Evolutionary conservation across 73 alveolate species (phyloP), one percentile per base, ranked within the genome.

Genomic region (Paramecium octaurelia): DNA sequence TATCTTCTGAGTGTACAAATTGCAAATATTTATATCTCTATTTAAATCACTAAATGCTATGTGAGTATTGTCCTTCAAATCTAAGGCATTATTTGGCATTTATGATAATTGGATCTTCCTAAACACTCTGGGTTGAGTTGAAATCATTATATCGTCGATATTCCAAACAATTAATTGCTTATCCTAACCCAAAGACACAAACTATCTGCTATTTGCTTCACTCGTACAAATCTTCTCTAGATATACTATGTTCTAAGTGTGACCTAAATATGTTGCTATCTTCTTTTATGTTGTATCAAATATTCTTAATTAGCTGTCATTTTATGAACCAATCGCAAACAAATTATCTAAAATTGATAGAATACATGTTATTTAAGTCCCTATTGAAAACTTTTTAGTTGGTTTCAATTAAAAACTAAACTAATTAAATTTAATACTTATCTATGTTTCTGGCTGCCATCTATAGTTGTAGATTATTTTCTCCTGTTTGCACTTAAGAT

Each of bases 381-480:
- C 91, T 21, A 80, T 48, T 44, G 46, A 3, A 80, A 31, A 80
- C 50, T 48, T 80, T 35, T 80, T 80, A 18, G 91, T 44, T 12
- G 91, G 91, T 24, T 46, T 80, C 21, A 80, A 46, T 42, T 80
- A 46, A 18, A 80, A 80, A 31, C 91, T 80, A 80, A 80, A 44
- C 20, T 2, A 8, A 40, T 6, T 21, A 44, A 20, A 44, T 24
- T 80, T 38, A 31, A 3, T 80, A 80, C 91, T 80, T 80, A 44
- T 80, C 91, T 11, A 46, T 80, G 21, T 80, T 80, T 80, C 75
- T 80, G 21, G 91, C 91, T 31, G 46, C 91, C 73, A 80, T 42
- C 8, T 80, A 80, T 24, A 80, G 4, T 43, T 80, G 48, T 40
- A 80, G 18, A 35, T 80, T 80, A 27, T 80, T 80, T 20, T 80